Conservation (phyloP, 2,329 filamentous ascomycete species). For the Chalaropsis thielavioides region DNA sequence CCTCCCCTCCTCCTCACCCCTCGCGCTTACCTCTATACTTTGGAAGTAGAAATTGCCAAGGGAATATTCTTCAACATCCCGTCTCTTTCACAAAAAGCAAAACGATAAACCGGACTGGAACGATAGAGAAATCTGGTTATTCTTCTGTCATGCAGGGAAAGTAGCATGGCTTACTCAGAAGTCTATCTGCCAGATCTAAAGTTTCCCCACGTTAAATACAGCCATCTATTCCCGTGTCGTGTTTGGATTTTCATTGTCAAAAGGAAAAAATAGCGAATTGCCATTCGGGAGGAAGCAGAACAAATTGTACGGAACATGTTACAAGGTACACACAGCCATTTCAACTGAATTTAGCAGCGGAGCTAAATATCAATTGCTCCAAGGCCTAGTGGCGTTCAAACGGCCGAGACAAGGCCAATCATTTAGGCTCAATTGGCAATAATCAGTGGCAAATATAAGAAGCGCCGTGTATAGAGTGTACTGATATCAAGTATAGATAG, state of each 20-base stretch:
- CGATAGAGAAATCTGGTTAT: no score
- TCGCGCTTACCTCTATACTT: not conserved
- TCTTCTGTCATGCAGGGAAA: no score
- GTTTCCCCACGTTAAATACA: not conserved
- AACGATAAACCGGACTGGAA: no score
- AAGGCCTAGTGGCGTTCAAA: not conserved
- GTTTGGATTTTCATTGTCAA: not conserved
- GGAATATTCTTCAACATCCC: no score
- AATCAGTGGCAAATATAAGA: not conserved
- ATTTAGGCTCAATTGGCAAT: not conserved
- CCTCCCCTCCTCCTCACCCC: not conserved
- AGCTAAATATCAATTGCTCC: not conserved
- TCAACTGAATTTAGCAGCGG: not conserved
- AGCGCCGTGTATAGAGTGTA: not conserved
- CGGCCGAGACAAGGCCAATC: slow-evolving; percentile 2
- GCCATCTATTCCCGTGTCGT: not conserved
- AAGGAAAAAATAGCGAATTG: not conserved
- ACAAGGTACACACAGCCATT: no score
- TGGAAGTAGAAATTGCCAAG: not conserved
- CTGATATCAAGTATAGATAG: not conserved
- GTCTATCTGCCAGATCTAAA: not conserved
- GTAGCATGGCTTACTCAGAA: not conserved
- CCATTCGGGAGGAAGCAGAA: not conserved
- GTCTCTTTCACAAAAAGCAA: no score
- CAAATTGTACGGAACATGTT: not conserved